These are phyloP conservation scores for Phtheirospermum japonicum DNA, from an alignment of 257 asterid genomes.

Conservation along the genomic window DNA sequence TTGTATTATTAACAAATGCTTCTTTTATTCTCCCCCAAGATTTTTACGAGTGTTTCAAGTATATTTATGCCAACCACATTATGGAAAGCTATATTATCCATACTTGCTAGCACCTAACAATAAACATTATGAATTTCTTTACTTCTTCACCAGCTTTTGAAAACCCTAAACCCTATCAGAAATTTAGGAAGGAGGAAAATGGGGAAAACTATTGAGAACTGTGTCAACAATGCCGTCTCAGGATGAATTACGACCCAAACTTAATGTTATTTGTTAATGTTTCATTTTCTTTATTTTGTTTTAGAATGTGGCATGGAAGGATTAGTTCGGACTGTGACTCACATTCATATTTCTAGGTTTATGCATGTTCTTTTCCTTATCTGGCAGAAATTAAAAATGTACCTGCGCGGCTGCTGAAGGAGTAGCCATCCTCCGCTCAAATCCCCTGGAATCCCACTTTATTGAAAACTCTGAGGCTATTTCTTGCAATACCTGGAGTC, in stretches of 20 bases:
- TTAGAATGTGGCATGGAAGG: conserved; percentile 9
- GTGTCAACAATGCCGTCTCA: conserved; percentile 9
- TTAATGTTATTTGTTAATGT: conserved; percentile 1
- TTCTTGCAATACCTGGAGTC: conserved; percentile 70
- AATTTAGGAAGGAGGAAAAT: neutral
- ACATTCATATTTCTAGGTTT: neutral
- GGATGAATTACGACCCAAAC: conserved; percentile 6
- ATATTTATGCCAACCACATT: too few species aligned
- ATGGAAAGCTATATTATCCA: too few species aligned
- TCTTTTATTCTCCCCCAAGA: too few species aligned
- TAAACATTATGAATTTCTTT: too few species aligned
- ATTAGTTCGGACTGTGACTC: conserved; percentile 12
- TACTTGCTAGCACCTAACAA: too few species aligned
- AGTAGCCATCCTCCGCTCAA: conserved; percentile 71
- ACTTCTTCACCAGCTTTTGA: too few species aligned
- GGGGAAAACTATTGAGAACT: conserved; percentile 14
- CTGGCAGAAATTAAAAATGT: conserved; percentile 26
- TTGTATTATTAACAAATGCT: too few species aligned
- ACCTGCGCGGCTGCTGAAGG: conserved; percentile 57
- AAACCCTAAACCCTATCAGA: too few species aligned
- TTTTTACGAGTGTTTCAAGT: too few species aligned
- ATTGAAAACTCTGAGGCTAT: conserved; percentile 79
- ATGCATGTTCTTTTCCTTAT: conserved; percentile 17
- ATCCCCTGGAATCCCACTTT: conserved; percentile 75
- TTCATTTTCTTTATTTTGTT: conserved; percentile 2